Base-by-base conservation (phyloP, 805 yeast genomes). In the Sugiyamaella smithiae region DNA sequence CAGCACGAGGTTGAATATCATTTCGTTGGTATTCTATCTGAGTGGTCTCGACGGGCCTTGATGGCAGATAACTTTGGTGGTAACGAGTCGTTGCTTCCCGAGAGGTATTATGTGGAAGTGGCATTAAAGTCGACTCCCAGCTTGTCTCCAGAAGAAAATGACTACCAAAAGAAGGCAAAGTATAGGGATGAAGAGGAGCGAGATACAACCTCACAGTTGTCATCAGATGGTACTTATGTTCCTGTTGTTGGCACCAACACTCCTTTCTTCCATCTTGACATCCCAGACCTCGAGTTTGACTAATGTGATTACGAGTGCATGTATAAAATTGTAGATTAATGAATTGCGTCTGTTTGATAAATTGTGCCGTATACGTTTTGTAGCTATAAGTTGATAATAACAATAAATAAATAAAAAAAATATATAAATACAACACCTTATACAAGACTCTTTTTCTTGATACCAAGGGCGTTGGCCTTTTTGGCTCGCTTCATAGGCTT, bases 1-100 rank as follows among this genome's bases (percentile, higher is more conserved):
- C 90, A 87, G 62, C 73, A 84, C 50, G 88, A 85, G 57, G 90
- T 88, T 50, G 97, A 90, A 67, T 82, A 84, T 69, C 97, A 90
- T 67, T 89, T 90, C 65, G 79, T 86, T 8, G 95, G 96, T 22
- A 80, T 90, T 26, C 69, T 85, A 40, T 82, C 85, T 48, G 90
- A 91, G 7, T 90, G 97, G 97, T 79, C 86, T 47, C 81, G 87
- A 60, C 77, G 91, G 61, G 85, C 84, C 4, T 75, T 90, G 56
- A 63, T 84, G 38, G 77, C 80, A 57, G 82, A 82, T 49, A 95
- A 95, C 1, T 88, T 88, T 68, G 95, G 96, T 42, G 70, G 77
- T 16, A 72, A 68, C 22, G 76, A 71, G 25, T 73, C 40, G 40
- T 62, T 45, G 20, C 60, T 55, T 29, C 55, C 54, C 7, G 61